Conservation (phyloP, 148 eudicot species). For the Amaranthus hypochondriacus region DNA sequence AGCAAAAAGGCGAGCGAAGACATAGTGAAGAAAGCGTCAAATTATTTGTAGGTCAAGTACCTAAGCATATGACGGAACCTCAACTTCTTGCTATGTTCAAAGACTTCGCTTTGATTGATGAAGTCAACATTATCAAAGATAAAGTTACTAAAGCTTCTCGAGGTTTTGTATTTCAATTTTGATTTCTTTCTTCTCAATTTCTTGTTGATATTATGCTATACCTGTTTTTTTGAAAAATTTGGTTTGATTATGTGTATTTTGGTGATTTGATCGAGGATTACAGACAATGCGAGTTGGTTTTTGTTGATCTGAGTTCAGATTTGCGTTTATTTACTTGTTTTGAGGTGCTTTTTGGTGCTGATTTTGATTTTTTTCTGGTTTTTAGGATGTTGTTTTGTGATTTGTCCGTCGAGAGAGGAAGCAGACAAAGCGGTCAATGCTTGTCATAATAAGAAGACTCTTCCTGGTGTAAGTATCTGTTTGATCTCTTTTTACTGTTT, state of each 20-base stretch:
- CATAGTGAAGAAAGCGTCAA: constrained; percentile 84
- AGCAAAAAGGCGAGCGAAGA: constrained; percentile 20
- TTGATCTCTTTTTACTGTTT: constrained; percentile 13
- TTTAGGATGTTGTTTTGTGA: constrained; percentile 88
- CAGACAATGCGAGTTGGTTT: constrained; percentile 8
- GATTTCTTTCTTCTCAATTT: background rate
- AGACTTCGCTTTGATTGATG: constrained; percentile 69
- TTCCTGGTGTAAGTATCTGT: constrained; percentile 67
- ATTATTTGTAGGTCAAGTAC: constrained; percentile 96
- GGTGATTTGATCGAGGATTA: constrained; percentile 22
- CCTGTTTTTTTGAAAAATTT: background rate
- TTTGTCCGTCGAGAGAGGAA: constrained; percentile 84
- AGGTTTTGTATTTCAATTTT: constrained; percentile 33
- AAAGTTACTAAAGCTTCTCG: constrained; percentile 78
- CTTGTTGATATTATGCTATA: background rate
- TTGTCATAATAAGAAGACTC: constrained; percentile 86
- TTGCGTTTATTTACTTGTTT: background rate
- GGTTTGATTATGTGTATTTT: background rate
- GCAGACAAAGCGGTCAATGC: constrained; percentile 84
- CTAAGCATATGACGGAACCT: constrained; percentile 76
- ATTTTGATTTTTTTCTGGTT: background rate
- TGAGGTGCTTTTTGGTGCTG: background rate
- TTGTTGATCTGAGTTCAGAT: constrained; percentile 7
- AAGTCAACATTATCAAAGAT: constrained; percentile 94
- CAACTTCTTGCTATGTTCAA: constrained; percentile 62